These are phyloP conservation scores for Rhynchospora breviuscula DNA, from an alignment of 176 grass and related monocot species.

Conservation along the genomic window DNA sequence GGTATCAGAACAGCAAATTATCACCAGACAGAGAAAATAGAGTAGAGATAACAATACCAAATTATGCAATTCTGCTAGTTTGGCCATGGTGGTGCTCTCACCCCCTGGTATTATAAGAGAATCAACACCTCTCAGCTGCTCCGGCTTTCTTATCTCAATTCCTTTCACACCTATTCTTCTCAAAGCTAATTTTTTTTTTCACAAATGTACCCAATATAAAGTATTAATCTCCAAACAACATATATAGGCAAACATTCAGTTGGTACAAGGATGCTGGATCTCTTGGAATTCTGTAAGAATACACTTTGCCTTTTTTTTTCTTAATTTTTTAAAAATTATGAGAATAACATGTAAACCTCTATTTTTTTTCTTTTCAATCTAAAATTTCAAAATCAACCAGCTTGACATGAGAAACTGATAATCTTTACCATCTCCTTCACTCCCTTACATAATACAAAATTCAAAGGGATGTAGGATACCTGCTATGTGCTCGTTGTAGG, in stretches of 20 bases:
- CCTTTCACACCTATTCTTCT: conserved; percentile 84
- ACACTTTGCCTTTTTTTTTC: not conserved
- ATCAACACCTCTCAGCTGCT: conserved; percentile 58
- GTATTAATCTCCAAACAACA: not conserved
- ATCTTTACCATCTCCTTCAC: not conserved
- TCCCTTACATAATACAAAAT: not conserved
- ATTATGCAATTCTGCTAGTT: conserved; percentile 83
- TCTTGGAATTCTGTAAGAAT: not conserved
- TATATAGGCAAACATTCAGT: not conserved
- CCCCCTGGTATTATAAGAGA: conserved; percentile 96
- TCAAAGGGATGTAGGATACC: conserved; percentile 24
- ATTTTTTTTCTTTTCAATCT: not conserved
- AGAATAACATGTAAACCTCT: not conserved
- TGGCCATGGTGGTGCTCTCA: conserved; percentile 99
- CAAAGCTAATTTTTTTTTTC: conserved; percentile 41
- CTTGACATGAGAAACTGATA: not conserved
- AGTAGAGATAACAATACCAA: conserved; percentile 32
- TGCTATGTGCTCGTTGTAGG: conserved; percentile 93
- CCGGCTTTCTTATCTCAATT: conserved; percentile 76
- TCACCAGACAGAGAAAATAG: not conserved
- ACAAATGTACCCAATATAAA: conserved; percentile 9
- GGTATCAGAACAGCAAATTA: not conserved
- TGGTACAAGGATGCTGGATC: not conserved
- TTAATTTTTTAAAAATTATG: no score
- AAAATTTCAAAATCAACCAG: not conserved